These are phyloP conservation scores for Capsicum rhomboideum DNA, from an alignment of 257 asterid species.

Conservation along the genomic window DNA sequence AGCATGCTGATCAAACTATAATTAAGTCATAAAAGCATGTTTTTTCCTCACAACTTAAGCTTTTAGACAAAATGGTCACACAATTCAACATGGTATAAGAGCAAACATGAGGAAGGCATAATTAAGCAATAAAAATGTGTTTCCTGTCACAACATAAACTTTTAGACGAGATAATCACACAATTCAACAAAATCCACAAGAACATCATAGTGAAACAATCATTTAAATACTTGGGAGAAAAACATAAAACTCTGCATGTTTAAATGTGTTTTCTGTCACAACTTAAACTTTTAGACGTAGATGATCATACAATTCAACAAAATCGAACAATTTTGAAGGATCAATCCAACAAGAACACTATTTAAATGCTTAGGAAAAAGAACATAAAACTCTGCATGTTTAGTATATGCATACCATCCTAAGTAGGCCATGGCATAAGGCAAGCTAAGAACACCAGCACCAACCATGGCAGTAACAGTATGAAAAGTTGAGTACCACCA, in stretches of 20 bases:
- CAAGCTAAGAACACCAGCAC: slow-evolving; percentile 65
- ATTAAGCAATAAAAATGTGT: background rate
- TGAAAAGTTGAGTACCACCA: slow-evolving; percentile 75
- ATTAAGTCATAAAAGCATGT: too few relatives aligned
- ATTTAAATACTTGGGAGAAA: background rate
- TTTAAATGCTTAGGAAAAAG: background rate
- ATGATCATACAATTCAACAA: background rate
- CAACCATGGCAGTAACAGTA: slow-evolving; percentile 73
- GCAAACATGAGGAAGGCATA: background rate
- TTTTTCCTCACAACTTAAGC: background rate
- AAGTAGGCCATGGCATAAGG: slow-evolving; percentile 77
- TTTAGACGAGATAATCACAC: background rate
- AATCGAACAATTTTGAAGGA: background rate
- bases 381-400: background rate
- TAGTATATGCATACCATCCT: slow-evolving; percentile 43
- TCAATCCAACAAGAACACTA: background rate
- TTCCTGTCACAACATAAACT: background rate
- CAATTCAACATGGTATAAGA: background rate
- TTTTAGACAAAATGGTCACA: background rate
- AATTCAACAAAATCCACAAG: background rate
- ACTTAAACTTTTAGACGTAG: background rate
- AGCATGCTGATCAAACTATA: background rate
- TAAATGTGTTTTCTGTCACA: background rate
- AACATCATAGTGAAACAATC: background rate
- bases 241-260: background rate